Evolutionary conservation across 306 rosid genomes (phyloP), one percentile per base, ranked within the genome.

Genomic region (Clitoria ternatea): DNA sequence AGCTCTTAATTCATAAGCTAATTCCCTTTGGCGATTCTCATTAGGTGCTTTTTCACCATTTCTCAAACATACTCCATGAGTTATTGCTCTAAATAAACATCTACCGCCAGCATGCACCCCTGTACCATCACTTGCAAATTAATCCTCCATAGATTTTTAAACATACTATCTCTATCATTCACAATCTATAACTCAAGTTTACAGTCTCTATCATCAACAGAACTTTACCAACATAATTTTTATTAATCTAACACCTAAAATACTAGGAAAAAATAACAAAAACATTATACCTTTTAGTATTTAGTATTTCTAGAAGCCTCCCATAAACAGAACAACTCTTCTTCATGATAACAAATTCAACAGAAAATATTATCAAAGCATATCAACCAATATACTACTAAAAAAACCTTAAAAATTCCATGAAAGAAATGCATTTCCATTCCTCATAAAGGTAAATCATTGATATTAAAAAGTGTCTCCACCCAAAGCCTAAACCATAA

Each of bases 21-120:
- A 87, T 73, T 88, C 96, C 68, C 82, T 87, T 56, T 93, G 96
- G 19, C 80, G 87, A 55, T 62, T 82, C 59, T 93, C 98, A 73
- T 89, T 85, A 3, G 98, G 98, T n/a, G 97, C 92, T 76, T 81
- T 91, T 66, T 88, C 89, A 52, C 98, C 97, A 56, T 83, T 79
- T 70, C 83, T 85, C 70, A 93, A 81, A 79, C 97, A 87, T 74
- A 88, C 94, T 56, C 88, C 92, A 60, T 93, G 98, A 71, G 94
- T 94, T 78, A 93, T 79, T 8, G 98, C 92, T 81, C 98, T 81
- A 72, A 90, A 93, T 36, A 93, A 59, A 75, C 98, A 93, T 32
- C 98, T 81, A 17, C 98, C 98, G 76, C 90, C 98, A 4, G 97
- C 94, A 52, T 68, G 84, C 52, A 93, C 97, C 23, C 97, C 97